Evolutionary conservation across 2,329 filamentous ascomycete species (phyloP), one percentile per base, ranked within the genome.

Genomic region (Grosmannia serpens): DNA sequence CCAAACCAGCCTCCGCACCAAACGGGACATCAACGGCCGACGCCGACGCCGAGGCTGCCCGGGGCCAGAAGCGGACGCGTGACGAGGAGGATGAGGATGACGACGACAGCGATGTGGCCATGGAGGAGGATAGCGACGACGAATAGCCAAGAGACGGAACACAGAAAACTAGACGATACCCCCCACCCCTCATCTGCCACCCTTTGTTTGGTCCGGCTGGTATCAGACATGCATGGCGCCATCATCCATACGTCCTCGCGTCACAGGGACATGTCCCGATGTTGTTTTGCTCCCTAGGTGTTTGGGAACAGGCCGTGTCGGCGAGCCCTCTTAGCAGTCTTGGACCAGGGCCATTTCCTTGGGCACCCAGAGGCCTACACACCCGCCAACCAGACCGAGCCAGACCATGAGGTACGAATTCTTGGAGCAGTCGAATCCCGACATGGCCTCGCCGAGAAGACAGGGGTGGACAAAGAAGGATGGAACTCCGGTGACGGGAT

Each of bases 401-500:
- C 92, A 97, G 58, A 90, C 74, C 73, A 90, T 81, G 67, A 97
- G 77, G 75, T 97, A 97, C 65, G 85, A 78, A 66, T 85, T 72
- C 69, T 77, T 75, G 68, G 77, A 71, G 65, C 82, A 84, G 65
- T 80, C 74, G 66, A 90, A 84, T 56, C 75, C 76, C 64, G 77
- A 76, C 80, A 97, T 88, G 56, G 88, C 88, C 63, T 92, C 87
- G 58, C 87, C 88, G 10, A 94, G 88, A 69, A 89, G 83, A 73
- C 94, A 97, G 27, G 94, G 92, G 74, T 99, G 94, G 65, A 97
- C 80, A 72, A 96, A 96, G 72, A 92, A 96, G 55, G 84, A 82
- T 47, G 91, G 89, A 60, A 85, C 72, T 57, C 87, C 87, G 59
- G 85, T 89, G 60, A 88, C 72, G 56, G 94, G 92, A 77, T 97